Evolutionary conservation across 1,284 basidiomycete species (phyloP).

Genomic region (Microbotryum intermedium): DNA sequence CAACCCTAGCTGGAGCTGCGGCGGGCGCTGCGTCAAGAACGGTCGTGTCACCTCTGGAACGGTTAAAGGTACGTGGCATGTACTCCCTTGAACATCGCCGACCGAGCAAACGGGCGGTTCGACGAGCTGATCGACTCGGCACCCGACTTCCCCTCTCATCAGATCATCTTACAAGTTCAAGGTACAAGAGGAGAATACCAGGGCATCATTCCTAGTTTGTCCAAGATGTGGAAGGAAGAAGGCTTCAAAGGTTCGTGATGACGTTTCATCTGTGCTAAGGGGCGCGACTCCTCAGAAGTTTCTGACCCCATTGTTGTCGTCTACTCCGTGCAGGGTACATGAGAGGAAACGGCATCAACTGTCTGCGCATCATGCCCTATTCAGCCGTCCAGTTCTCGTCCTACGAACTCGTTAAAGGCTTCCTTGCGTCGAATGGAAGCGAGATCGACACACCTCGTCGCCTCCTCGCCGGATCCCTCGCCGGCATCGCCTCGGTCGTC

Average conservation of each 20-base stretch:
- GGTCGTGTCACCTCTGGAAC: conserved; percentile 31
- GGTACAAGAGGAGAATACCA: conserved; percentile 33
- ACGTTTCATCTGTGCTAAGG: no score
- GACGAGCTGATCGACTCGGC: background rate
- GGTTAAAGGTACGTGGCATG: conserved; percentile 33
- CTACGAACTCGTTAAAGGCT: conserved; percentile 40
- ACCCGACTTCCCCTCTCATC: background rate
- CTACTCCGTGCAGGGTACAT: conserved; percentile 21
- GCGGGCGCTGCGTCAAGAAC: conserved; percentile 33
- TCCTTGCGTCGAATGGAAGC: conserved; percentile 14
- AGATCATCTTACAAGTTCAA: conserved; percentile 32
- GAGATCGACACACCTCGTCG: conserved; percentile 32
- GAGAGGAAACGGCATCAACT: conserved; percentile 32
- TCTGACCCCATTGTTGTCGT: background rate
- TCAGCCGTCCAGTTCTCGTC: conserved; percentile 39
- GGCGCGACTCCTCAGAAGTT: background rate
- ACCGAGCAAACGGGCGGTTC: background rate
- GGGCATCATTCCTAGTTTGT: conserved; percentile 26
- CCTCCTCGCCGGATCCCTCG: conserved; percentile 29
- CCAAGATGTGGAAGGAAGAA: conserved; percentile 35
- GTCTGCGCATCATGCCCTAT: conserved; percentile 33
- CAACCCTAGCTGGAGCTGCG: conserved; percentile 25
- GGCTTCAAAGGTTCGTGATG: conserved; percentile 29
- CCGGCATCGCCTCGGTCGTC: conserved; percentile 31
- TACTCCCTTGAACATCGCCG: background rate